These are phyloP conservation scores for Claviceps citrina DNA, from an alignment of 2,329 filamentous ascomycete species.

Conservation along the genomic window DNA sequence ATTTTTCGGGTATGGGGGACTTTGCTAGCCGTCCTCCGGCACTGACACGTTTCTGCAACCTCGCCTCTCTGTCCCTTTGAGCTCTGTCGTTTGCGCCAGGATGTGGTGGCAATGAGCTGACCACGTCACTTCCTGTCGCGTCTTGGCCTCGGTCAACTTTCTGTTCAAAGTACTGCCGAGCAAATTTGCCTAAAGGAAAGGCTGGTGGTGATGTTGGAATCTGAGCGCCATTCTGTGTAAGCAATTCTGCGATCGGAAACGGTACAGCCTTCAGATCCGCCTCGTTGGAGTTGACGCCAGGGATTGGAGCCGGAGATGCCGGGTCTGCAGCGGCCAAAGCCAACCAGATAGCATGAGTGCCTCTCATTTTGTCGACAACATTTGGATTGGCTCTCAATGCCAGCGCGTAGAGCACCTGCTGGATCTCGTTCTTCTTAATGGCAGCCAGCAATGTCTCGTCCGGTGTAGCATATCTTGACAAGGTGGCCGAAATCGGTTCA, in stretches of 20 bases:
- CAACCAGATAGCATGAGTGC: constrained; percentile 78
- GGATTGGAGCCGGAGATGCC: constrained; percentile 49
- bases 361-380: constrained; percentile 66
- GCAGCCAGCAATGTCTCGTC: constrained; percentile 83
- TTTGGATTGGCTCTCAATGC: constrained; percentile 81
- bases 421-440: constrained; percentile 92
- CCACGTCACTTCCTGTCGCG: constrained; percentile 35
- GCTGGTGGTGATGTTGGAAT: constrained; percentile 62
- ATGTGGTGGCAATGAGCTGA: constrained; percentile 42
- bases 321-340: constrained; percentile 88
- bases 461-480: constrained; percentile 61
- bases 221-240: constrained; percentile 87
- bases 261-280: constrained; percentile 41
- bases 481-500: constrained; percentile 56
- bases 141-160: constrained; percentile 39
- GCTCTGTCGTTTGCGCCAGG: constrained; percentile 31
- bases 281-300: constrained; percentile 27
- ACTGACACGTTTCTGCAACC: constrained; percentile 64
- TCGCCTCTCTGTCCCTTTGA: constrained; percentile 48
- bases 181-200: constrained; percentile 68
- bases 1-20: constrained; percentile 46
- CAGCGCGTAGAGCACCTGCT: constrained; percentile 80
- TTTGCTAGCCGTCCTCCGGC: constrained; percentile 58
- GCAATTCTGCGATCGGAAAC: constrained; percentile 79
- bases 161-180: constrained; percentile 72